phyloP scores from a whole-genome alignment of 2,329 filamentous ascomycete species.

The Dendrostoma leiphaemia region DNA sequence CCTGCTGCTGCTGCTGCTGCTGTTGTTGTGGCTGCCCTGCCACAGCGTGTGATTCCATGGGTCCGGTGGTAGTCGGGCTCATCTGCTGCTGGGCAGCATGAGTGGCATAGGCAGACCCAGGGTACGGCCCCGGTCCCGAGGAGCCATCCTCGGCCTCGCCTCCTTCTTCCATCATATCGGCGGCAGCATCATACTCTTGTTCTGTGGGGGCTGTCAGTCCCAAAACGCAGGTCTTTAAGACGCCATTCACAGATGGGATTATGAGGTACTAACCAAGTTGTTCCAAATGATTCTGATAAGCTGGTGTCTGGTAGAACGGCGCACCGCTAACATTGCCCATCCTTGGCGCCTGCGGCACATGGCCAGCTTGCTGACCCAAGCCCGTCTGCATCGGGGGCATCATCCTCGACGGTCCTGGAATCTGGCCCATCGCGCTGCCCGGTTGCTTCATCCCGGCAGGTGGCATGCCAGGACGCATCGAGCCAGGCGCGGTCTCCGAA shows the following conservation, averaged over 20 bases:
- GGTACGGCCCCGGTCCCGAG: conserved; percentile 63
- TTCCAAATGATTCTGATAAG: conserved; percentile 90
- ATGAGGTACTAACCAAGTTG: conserved; percentile 80
- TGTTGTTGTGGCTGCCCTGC: conserved; percentile 30
- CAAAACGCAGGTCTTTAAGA: neutral
- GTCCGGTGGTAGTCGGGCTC: conserved; percentile 24
- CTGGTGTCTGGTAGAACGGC: conserved; percentile 75
- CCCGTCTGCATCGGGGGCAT: conserved; percentile 21
- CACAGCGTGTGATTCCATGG: conserved; percentile 13
- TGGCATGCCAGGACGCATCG: conserved; percentile 40
- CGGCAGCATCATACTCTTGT: conserved; percentile 92
- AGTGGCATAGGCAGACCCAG: conserved; percentile 50
- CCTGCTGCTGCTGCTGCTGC: conserved; percentile 57
- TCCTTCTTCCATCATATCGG: conserved; percentile 82
- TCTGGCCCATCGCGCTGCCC: conserved; percentile 30
- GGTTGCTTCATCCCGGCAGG: conserved; percentile 38
- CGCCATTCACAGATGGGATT: too few relatives aligned
- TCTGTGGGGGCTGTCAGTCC: conserved; percentile 56
- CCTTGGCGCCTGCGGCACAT: conserved; percentile 27
- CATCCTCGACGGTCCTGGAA: conserved; percentile 33
- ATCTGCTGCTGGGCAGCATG: conserved; percentile 31
- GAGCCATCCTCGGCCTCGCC: conserved; percentile 63
- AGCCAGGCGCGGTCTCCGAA: conserved; percentile 43
- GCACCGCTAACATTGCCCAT: conserved; percentile 37
- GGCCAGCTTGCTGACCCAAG: conserved; percentile 14